Conservation (phyloP, 345 rosid genomes). For the Euphorbia peplus region DNA sequence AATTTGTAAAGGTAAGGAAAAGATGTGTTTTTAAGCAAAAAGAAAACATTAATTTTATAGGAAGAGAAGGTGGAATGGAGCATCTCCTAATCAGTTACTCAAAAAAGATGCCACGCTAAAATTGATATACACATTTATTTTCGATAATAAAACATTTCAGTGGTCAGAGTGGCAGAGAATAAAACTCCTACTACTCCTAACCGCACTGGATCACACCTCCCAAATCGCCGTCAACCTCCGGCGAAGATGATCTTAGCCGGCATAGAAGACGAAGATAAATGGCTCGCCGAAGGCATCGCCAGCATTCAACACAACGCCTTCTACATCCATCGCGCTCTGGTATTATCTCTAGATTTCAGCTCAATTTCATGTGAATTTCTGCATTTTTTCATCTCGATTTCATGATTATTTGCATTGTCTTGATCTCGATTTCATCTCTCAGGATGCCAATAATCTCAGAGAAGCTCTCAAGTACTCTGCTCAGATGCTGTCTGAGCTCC, state of each 20-base stretch:
- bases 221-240: neutral
- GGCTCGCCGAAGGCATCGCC: constrained; percentile 37
- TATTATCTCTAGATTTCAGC: neutral
- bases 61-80: too few relatives aligned
- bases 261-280: constrained; percentile 33
- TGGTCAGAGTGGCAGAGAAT: too few relatives aligned
- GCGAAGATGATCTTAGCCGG: constrained; percentile 20
- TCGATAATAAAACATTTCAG: too few relatives aligned
- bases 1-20: too few relatives aligned
- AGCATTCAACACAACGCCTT: constrained; percentile 34
- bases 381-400: neutral
- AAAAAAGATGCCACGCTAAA: too few relatives aligned
- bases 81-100: too few relatives aligned
- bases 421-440: neutral
- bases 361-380: too few relatives aligned
- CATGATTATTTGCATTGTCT: too few relatives aligned
- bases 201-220: neutral
- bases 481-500: constrained; percentile 33
- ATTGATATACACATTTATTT: too few relatives aligned
- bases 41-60: too few relatives aligned
- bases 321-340: constrained; percentile 34
- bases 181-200: neutral
- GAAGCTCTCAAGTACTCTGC: constrained; percentile 33
- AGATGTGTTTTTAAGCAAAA: too few relatives aligned
- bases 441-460: constrained; percentile 33